phyloP scores from a whole-genome alignment of 441 rosid species.

The Jatropha multifida region DNA sequence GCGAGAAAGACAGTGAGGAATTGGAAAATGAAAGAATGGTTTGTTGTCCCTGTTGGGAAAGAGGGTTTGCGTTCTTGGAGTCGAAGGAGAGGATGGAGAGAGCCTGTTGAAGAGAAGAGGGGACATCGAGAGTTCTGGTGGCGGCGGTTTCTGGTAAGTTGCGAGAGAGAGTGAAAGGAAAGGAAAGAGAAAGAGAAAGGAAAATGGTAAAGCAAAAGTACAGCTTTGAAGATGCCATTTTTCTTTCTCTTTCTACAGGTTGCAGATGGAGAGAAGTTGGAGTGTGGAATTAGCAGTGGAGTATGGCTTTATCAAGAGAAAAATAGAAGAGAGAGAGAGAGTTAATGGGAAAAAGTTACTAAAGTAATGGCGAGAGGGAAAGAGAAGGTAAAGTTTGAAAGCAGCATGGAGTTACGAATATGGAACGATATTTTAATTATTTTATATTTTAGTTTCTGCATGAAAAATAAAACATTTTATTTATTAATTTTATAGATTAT shows the following conservation, averaged over 20 bases:
- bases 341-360: neutral
- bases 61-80: slow-evolving; percentile 25
- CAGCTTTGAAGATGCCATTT: slow-evolving; percentile 7
- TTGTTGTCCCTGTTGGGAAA: slow-evolving; percentile 10
- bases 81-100: slow-evolving; percentile 49
- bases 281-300: neutral
- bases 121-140: slow-evolving; percentile 45
- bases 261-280: neutral
- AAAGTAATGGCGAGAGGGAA: neutral
- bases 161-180: slow-evolving; percentile 34
- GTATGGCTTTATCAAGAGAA: slow-evolving; percentile 22
- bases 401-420: too few relatives aligned
- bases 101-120: slow-evolving; percentile 51
- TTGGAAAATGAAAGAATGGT: slow-evolving; percentile 16
- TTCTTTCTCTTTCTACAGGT: neutral
- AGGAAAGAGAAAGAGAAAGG: slow-evolving; percentile 16
- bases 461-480: too few relatives aligned
- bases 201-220: slow-evolving; percentile 26
- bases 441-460: too few relatives aligned
- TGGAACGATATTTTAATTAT: too few relatives aligned
- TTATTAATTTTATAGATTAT: too few relatives aligned
- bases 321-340: neutral
- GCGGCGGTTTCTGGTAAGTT: slow-evolving; percentile 20
- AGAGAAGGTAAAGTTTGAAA: too few relatives aligned
- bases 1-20: slow-evolving; percentile 43